These are phyloP conservation scores for Penicillium psychrofluorescens DNA, from an alignment of 495 filamentous ascomycete genomes.

Conservation along the genomic window DNA sequence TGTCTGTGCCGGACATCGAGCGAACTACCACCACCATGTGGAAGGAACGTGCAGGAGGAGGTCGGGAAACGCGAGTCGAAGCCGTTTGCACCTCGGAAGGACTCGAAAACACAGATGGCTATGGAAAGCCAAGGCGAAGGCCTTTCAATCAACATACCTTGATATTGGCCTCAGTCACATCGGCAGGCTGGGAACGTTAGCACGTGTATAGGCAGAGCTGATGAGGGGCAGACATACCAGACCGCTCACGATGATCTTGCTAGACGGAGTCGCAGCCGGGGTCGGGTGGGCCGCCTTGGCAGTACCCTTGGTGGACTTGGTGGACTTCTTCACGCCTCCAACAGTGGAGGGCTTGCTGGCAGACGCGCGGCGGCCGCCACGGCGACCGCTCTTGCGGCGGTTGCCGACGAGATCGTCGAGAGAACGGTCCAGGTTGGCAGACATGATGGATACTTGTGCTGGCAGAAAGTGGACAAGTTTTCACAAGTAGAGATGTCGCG, in stretches of 20 bases:
- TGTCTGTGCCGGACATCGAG: constrained; percentile 26
- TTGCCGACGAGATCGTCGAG: constrained; percentile 91
- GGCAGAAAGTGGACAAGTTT: constrained; percentile 6
- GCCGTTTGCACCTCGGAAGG: constrained; percentile 32
- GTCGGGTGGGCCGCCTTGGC: constrained; percentile 61
- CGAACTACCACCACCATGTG: constrained; percentile 7
- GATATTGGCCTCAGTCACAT: constrained; percentile 91
- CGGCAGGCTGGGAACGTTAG: constrained; percentile 71
- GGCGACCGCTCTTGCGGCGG: constrained; percentile 51
- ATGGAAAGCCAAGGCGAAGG: constrained; percentile 47
- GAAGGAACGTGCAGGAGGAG: constrained; percentile 14
- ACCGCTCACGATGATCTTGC: constrained; percentile 97
- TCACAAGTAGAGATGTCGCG: constrained; percentile 4
- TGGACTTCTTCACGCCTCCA: constrained; percentile 81
- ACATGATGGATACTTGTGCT: constrained; percentile 47
- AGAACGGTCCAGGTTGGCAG: constrained; percentile 88
- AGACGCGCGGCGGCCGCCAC: constrained; percentile 47
- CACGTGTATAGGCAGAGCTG: neutral
- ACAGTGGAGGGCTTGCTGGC: constrained; percentile 48
- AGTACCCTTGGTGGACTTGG: constrained; percentile 52
- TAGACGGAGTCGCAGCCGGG: constrained; percentile 54
- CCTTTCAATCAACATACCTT: constrained; percentile 94
- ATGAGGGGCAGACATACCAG: constrained; percentile 59
- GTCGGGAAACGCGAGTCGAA: constrained; percentile 27
- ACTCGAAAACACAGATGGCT: constrained; percentile 44